Base-by-base conservation (phyloP, 768 basidiomycete genomes). In the Podaxis sp. region DNA sequence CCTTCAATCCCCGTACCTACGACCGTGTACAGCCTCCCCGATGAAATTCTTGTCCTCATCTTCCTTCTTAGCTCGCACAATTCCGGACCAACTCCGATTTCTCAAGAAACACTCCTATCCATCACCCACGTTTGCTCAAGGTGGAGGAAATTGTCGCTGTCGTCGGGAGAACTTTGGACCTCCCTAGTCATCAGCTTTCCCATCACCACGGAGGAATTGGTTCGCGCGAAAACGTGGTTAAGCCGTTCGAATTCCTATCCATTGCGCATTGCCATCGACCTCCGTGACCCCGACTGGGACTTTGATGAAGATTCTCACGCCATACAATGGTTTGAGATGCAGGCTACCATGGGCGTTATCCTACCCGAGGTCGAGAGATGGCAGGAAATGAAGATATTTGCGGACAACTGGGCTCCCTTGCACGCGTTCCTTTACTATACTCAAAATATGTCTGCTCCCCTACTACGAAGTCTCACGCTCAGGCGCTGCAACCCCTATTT, bases 351-450 rank as follows among this genome's bases (percentile, higher is more conserved):
- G 62, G 75, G 72, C 15, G 70, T 81, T 33, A 71, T 87, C 9
- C 66, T 82, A 7, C 76, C 79, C 12, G 80, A 82, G 29, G 76
- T 76, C 7, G 52, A 66, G 22, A 78, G 83, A 54, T 87, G 85
- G 83, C 72, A 73, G 47, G 72, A 63, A 12, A 55, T 87, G 51
- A 79, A 82, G 53, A 73, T 87, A n/a, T 71, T 83, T 53, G 78
- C 83, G 1, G 86, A 87, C 64, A 87, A 83, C 3, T 88, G 86
- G 85, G 74, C 76, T 1, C 85, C 86, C 11, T 80, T 86, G 12
- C 81, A 79, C 66, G 73, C 77, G 8, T 85, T 86, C 66, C 77
- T 87, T 9, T 75, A 72, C 40, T 74, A 71, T 58, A 78, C 81
- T 3, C 70, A 68, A 11, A 57, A 69, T 8, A 69, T 77, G 27